A percentile compares a stretch with the other conserved stretches of the same genome.
phyloP scores from a whole-genome alignment of 192 early-diverging fungal genomes.

The Podila epigama region DNA sequence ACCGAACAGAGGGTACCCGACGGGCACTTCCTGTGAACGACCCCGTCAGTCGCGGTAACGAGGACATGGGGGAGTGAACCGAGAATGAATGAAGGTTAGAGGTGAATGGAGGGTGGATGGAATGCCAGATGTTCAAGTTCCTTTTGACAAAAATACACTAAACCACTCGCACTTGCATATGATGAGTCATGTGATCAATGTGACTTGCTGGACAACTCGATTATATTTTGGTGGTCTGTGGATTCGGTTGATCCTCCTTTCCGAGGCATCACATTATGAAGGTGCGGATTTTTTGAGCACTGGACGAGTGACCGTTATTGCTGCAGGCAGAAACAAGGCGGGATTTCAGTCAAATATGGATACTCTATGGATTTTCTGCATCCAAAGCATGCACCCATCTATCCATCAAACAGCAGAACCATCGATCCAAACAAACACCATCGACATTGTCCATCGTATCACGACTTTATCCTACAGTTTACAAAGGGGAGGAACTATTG shows the following conservation, averaged over 20 bases:
- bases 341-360: background rate
- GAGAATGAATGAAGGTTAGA: too few relatives aligned
- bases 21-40: background rate
- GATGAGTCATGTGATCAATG: too few relatives aligned
- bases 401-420: constrained; percentile 16
- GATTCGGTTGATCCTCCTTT: background rate
- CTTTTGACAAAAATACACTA: too few relatives aligned
- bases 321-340: background rate
- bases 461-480: background rate
- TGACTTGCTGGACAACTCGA: too few relatives aligned
- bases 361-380: background rate
- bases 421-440: constrained; percentile 9
- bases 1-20: background rate
- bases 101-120: background rate
- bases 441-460: background rate
- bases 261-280: constrained; percentile 4
- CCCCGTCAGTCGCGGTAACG: background rate
- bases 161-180: too few relatives aligned
- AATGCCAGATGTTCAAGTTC: background rate
- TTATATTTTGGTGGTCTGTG: background rate
- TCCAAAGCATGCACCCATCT: constrained; percentile 14
- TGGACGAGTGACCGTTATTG: background rate
- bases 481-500: constrained; percentile 18
- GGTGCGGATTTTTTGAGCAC: constrained; percentile 4
- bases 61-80: background rate